These are phyloP conservation scores for Globisporangium apiculatum DNA, from an alignment of 352 stramenopile species.

Conservation along the genomic window DNA sequence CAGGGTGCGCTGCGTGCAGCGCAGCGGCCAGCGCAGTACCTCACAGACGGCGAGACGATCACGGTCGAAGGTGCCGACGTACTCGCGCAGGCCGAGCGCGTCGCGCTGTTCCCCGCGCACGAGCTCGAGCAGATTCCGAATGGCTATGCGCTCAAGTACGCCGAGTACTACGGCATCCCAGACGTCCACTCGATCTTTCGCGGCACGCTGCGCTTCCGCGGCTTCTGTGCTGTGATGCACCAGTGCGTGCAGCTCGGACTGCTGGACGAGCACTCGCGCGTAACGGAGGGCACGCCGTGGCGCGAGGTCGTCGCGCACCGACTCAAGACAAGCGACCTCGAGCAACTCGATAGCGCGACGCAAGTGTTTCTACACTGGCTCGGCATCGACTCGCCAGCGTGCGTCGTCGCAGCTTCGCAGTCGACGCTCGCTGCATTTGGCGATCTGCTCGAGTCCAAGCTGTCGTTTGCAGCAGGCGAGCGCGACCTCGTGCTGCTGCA, in stretches of 20 bases:
- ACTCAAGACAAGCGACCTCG: slow-evolving; percentile 14
- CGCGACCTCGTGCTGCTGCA: slow-evolving; percentile 75
- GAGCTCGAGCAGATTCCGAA: slow-evolving; percentile 86
- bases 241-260: slow-evolving; percentile 66
- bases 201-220: slow-evolving; percentile 79
- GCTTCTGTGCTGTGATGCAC: slow-evolving; percentile 66
- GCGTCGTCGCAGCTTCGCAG: slow-evolving; percentile 15
- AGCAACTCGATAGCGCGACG: slow-evolving; percentile 12
- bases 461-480: slow-evolving; percentile 55
- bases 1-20: slow-evolving; percentile 37
- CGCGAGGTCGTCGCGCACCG: slow-evolving; percentile 31
- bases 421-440: slow-evolving; percentile 33
- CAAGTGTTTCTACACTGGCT: slow-evolving; percentile 33
- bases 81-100: slow-evolving; percentile 28
- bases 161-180: slow-evolving; percentile 73
- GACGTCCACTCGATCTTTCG: slow-evolving; percentile 63
- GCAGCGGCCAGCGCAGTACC: slow-evolving; percentile 50
- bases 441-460: slow-evolving; percentile 44
- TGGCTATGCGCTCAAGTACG: slow-evolving; percentile 74
- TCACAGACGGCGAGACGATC: slow-evolving; percentile 39
- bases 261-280: slow-evolving; percentile 29
- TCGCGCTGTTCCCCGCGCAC: slow-evolving; percentile 46
- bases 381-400: slow-evolving; percentile 14
- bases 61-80: slow-evolving; percentile 50
- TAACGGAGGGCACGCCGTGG: slow-evolving; percentile 25